phyloP scores from a whole-genome alignment of 352 stramenopile genomes.

The Phytophthora multivora region DNA sequence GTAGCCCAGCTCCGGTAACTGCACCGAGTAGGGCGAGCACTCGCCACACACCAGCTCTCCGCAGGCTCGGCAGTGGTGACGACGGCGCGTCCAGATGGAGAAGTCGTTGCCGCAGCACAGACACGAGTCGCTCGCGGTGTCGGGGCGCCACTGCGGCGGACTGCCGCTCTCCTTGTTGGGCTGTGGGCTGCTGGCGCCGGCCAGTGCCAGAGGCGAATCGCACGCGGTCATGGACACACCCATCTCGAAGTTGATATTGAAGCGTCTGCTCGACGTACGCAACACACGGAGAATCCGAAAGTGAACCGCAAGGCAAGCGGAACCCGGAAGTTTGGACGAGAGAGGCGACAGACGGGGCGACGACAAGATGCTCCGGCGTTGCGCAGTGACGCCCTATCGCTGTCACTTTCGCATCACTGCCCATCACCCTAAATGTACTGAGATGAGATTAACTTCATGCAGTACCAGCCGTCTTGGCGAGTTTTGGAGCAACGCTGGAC shows the following conservation, averaged over 20 bases:
- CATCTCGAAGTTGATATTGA: conserved; percentile 20
- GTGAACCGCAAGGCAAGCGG: conserved; percentile 20
- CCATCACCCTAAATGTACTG: conserved; percentile 7
- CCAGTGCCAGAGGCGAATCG: conserved; percentile 27
- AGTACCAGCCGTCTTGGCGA: not conserved
- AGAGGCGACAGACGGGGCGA: conserved; percentile 3
- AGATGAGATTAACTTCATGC: not conserved
- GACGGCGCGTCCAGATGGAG: conserved; percentile 71
- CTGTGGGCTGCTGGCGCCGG: conserved; percentile 3
- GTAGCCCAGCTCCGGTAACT: conserved; percentile 73
- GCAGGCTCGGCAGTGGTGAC: conserved; percentile 82
- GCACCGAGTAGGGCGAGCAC: conserved; percentile 65
- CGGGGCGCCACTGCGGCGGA: conserved; percentile 70
- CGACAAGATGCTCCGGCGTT: not conserved
- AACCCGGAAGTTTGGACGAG: conserved; percentile 20
- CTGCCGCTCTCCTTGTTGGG: conserved; percentile 10
- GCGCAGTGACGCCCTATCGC: conserved; percentile 4
- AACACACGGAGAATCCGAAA: conserved; percentile 35
- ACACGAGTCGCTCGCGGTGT: conserved; percentile 71
- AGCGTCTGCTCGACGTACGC: conserved; percentile 26
- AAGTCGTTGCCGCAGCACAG: conserved; percentile 71
- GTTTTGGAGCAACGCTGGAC: not conserved
- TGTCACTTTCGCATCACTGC: conserved; percentile 10
- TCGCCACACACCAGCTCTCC: conserved; percentile 77
- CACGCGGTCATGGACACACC: conserved; percentile 29